These are phyloP conservation scores for Penstemon newberryi DNA, from an alignment of 257 asterid species.

Conservation along the genomic window DNA sequence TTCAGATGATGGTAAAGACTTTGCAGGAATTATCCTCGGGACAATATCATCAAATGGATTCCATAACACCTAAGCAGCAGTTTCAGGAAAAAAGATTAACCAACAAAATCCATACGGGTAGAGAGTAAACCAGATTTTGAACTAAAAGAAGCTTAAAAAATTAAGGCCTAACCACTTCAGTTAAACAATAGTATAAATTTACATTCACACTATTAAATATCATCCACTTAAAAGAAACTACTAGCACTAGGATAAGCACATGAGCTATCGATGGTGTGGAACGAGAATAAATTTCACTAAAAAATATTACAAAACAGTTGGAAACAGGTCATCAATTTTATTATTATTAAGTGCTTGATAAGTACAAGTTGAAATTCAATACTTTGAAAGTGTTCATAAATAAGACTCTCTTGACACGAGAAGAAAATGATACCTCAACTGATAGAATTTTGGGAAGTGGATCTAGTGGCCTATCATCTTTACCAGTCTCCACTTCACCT, in stretches of 20 bases:
- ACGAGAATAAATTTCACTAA: not conserved
- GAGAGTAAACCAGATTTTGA: not conserved
- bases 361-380: conserved; percentile 3
- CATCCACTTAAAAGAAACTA: too few relatives aligned
- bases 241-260: too few relatives aligned
- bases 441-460: conserved; percentile 85
- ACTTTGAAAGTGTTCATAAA: conserved; percentile 6
- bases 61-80: conserved; percentile 74
- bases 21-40: conserved; percentile 54
- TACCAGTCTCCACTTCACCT: conserved; percentile 87
- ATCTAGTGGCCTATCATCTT: conserved; percentile 77
- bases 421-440: conserved; percentile 66
- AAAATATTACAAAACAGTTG: not conserved
- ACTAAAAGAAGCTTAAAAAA: not conserved
- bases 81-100: conserved; percentile 19
- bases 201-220: not conserved
- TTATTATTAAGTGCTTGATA: conserved; percentile 3
- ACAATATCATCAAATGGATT: conserved; percentile 95
- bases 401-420: conserved; percentile 1
- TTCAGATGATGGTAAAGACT: conserved; percentile 51
- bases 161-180: not conserved
- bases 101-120: not conserved
- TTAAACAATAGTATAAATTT: not conserved
- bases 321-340: too few relatives aligned
- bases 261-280: not conserved